Base-by-base conservation (phyloP, 352 stramenopile species). In the Phytophthora niederhauseri region DNA sequence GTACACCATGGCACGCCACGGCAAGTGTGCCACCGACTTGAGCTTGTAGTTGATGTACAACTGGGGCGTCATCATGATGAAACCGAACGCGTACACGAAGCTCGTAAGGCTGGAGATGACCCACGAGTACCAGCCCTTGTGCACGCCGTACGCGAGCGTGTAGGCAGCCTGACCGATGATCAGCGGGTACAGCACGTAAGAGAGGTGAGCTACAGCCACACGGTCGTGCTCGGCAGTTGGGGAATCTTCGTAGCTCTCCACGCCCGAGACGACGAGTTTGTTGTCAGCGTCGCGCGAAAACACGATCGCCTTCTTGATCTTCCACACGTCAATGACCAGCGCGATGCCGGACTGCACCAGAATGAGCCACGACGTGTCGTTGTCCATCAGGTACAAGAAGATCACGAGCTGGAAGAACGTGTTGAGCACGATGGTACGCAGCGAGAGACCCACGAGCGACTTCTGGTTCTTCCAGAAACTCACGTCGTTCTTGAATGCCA, bases 401-500 rank as follows among this genome's bases (percentile, higher is more conserved):
- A 99, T 98, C 34, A 99, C 90, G 48, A 98, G 75, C 78, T 99
- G 97, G 79, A 99, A 98, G 68, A 99, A 93, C 75, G 97, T 94
- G 73, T 99, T 98, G 41, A 99, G 84, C 71, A 97, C 94, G 19
- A 99, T 83, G 7, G 93, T 95, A 48, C 96, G 86, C 30, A 99
- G 85, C 64, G 90, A 98, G 7, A 99, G 76, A 1, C 98, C 98
- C 30, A 93, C 95, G 20, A 99, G 85, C 70, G 93, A 98, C 54
- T 99, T 99, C 66, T 99, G 98, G 61, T 98, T 97, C 50, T 91
- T 84, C 98, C 98, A 99, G 79, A 99, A 99, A 50, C 90, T 94
- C 65, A 99, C 97, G 78, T 99, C 98, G 72, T 97, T 99, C 76
- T 99, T 99, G 77, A 99, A 99, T 11, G 98, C 98, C 54, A 99